Evolutionary conservation across 495 filamentous ascomycete genomes (phyloP).

Genomic region (Talaromyces thailandensis): DNA sequence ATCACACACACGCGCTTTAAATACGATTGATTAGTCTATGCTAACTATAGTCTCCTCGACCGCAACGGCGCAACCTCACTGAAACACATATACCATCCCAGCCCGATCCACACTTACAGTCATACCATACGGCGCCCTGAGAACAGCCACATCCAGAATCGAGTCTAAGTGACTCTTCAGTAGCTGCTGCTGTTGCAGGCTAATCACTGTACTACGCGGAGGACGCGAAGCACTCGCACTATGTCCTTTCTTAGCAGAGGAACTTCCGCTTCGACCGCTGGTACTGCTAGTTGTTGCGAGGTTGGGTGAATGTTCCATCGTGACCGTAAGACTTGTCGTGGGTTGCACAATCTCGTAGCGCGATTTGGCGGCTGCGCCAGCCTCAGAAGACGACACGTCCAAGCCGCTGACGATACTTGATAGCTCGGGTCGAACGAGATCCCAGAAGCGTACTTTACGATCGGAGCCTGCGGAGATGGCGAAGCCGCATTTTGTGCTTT

Average conservation of each 20-base stretch:
- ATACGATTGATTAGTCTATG: not conserved
- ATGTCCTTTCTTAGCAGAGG: constrained; percentile 26
- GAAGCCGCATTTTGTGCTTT: constrained; percentile 46
- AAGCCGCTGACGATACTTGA: constrained; percentile 74
- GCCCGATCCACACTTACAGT: constrained; percentile 80
- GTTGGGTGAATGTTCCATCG: constrained; percentile 59
- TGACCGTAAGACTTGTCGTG: constrained; percentile 55
- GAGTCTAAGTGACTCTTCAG: constrained; percentile 82
- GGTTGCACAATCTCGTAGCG: constrained; percentile 65
- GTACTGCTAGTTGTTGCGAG: constrained; percentile 18
- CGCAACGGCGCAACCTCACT: constrained; percentile 27
- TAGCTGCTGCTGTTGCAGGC: constrained; percentile 75
- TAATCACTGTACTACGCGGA: constrained; percentile 78
- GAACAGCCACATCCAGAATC: constrained; percentile 76
- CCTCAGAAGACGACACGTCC: constrained; percentile 51
- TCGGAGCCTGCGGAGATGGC: constrained; percentile 83
- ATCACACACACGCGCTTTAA: not conserved
- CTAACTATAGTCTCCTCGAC: no score
- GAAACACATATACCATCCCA: constrained; percentile 89
- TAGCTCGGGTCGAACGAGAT: constrained; percentile 60
- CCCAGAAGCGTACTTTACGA: constrained; percentile 90
- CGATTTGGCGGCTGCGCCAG: constrained; percentile 39
- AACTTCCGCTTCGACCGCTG: constrained; percentile 18
- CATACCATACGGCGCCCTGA: constrained; percentile 91
- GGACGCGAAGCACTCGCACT: constrained; percentile 33